Evolutionary conservation across 2,329 filamentous ascomycete genomes (phyloP).

Genomic region (Chaetomium globosum): DNA sequence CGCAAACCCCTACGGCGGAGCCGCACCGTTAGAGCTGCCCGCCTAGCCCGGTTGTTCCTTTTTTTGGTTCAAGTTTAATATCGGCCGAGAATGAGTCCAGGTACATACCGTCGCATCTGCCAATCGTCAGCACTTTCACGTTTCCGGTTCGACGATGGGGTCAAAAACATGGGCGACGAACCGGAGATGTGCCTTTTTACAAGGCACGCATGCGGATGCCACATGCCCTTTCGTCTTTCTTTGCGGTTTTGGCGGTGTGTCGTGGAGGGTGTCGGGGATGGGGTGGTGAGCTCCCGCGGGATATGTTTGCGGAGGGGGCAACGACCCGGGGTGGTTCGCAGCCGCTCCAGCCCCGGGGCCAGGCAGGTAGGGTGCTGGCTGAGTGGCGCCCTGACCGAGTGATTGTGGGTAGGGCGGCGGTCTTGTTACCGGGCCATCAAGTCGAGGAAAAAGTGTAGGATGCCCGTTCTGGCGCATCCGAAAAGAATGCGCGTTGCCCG

Average conservation of each 20-base stretch:
- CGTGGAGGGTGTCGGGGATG: conserved; percentile 50
- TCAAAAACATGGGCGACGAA: conserved; percentile 39
- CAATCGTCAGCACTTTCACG: conserved; percentile 41
- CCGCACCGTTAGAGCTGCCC: conserved; percentile 31
- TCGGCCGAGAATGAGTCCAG: conserved; percentile 25
- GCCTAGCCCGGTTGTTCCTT: conserved; percentile 33
- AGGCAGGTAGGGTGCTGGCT: conserved; percentile 39
- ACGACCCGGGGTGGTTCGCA: conserved; percentile 40
- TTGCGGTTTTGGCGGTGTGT: conserved; percentile 62
- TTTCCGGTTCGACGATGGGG: conserved; percentile 16
- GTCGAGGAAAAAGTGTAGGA: conserved; percentile 47
- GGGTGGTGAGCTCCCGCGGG: conserved; percentile 38
- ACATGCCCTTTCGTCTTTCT: conserved; percentile 79
- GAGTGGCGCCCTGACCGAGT: conserved; percentile 38
- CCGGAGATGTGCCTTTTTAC: conserved; percentile 80
- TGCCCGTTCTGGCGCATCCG: conserved; percentile 47
- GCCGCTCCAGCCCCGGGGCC: conserved; percentile 25
- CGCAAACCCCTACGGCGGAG: conserved; percentile 34
- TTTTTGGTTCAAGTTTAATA: conserved; percentile 31
- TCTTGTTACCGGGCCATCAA: conserved; percentile 44
- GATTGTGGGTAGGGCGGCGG: conserved; percentile 43
- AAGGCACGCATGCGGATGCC: conserved; percentile 81
- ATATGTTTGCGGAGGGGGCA: conserved; percentile 43
- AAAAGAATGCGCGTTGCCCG: conserved; percentile 44
- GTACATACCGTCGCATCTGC: conserved; percentile 66